These are phyloP conservation scores for Sugiyamaella novakii DNA, from an alignment of 1,139 yeast species.

Conservation along the genomic window DNA sequence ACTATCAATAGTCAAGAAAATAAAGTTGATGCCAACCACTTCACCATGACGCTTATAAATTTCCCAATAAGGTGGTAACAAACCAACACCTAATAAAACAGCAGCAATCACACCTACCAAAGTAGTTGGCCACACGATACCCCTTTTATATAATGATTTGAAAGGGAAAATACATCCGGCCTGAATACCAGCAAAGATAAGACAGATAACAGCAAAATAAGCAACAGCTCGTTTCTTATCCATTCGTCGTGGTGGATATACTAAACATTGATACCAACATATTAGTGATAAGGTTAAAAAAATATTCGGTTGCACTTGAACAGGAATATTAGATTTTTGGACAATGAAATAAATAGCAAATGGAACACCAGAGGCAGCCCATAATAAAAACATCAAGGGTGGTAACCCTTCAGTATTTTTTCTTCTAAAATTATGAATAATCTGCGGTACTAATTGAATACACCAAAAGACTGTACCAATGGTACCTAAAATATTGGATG, in stretches of 20 bases:
- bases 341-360: slow-evolving; percentile 79
- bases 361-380: slow-evolving; percentile 84
- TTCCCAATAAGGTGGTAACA: slow-evolving; percentile 88
- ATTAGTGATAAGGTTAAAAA: slow-evolving; percentile 72
- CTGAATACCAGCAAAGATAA: slow-evolving; percentile 61
- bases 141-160: slow-evolving; percentile 58
- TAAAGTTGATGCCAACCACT: slow-evolving; percentile 84
- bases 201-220: slow-evolving; percentile 38
- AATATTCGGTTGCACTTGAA: slow-evolving; percentile 83
- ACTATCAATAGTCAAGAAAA: slow-evolving; percentile 77
- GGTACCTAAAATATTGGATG: slow-evolving; percentile 82
- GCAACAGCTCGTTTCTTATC: slow-evolving; percentile 28
- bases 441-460: slow-evolving; percentile 84
- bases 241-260: slow-evolving; percentile 67
- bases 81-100: slow-evolving; percentile 70
- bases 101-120: slow-evolving; percentile 81
- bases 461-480: slow-evolving; percentile 92
- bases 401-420: slow-evolving; percentile 87
- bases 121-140: slow-evolving; percentile 71
- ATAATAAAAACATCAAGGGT: slow-evolving; percentile 76
- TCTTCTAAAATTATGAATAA: slow-evolving; percentile 66
- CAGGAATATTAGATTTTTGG: slow-evolving; percentile 70
- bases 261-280: slow-evolving; percentile 71
- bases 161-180: slow-evolving; percentile 74
- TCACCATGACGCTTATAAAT: slow-evolving; percentile 75